Evolutionary conservation across 441 rosid genomes (phyloP), one percentile per base, ranked within the genome.

Genomic region (Capsella rubella): DNA sequence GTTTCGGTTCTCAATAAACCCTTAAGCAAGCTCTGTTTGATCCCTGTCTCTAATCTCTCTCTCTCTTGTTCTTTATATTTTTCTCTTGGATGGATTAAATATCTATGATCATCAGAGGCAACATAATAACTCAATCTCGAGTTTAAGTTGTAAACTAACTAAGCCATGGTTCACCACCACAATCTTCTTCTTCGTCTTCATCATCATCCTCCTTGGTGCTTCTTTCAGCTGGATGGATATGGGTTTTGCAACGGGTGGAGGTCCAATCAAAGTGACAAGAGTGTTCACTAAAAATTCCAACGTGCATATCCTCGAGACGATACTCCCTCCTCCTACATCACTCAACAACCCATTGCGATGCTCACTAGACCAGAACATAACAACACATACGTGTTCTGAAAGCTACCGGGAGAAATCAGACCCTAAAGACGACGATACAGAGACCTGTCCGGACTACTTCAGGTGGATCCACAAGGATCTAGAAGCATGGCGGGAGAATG

Each of bases 401-500:
- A 69, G 64, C 16, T 62, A 75, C 27, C 74, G 70, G 12, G 39
- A 54, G 11, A 54, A 15, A 69, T 21, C 64, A 55, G 16, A 16
- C 29, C 49, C 45, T 18, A 55, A 46, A 27, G 25, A 21, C 25
- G 9, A 3, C 8, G 9, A 54, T 37, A 43, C 74, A 16, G 70
- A 54, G 25, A 34, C 79, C 3, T 87, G 92, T 65, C 92, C 92
- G 3, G 70, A 81, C n/a, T 81, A 86, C 82, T 88, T 88, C 80
- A 77, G 75, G 5, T 88, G 89, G 93, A 86, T 88, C 53, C 83
- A 84, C 18, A 82, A 81, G 68, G 93, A 86, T 76, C 62, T 88
- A 3, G 73, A 70, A 80, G 78, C 72, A 1, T 88, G 93, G 90
- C 60, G 71, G 60, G 51, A 55, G 10, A 75, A 60, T 2, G 85